These are phyloP conservation scores for Canavalia gladiata DNA, from an alignment of 306 rosid genomes.

Conservation along the genomic window DNA sequence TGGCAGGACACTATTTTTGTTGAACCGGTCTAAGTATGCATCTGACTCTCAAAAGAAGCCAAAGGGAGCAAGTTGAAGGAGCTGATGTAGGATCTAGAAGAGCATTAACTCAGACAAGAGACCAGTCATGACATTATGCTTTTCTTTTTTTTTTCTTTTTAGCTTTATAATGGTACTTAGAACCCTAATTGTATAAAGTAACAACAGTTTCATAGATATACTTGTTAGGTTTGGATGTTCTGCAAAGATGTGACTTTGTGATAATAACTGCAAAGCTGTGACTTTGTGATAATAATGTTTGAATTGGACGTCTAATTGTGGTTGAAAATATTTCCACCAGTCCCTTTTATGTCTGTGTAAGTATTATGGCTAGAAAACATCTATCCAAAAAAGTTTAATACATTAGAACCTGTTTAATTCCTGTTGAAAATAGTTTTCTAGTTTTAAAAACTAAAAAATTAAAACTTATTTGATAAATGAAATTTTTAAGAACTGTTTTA, in stretches of 20 bases:
- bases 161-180: too few relatives aligned
- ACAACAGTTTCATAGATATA: background rate
- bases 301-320: background rate
- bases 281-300: too few relatives aligned
- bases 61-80: background rate
- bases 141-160: background rate
- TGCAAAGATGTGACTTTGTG: background rate
- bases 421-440: background rate
- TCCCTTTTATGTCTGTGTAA: too few relatives aligned
- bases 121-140: background rate
- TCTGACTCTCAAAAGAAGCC: background rate
- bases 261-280: background rate
- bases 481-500: too few relatives aligned
- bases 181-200: background rate
- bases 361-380: background rate
- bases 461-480: too few relatives aligned
- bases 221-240: background rate
- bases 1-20: slow-evolving; percentile 31
- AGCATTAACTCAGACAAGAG: background rate
- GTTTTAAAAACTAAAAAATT: background rate
- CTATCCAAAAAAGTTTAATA: background rate
- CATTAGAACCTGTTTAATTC: too few relatives aligned
- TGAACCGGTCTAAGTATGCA: background rate
- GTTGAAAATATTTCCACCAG: background rate
- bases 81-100: background rate